Percentiles rank a stretch among this genome's conserved stretches.
Evolutionary conservation across 257 asterid species (phyloP).

Genomic region (Mentha longifolia): DNA sequence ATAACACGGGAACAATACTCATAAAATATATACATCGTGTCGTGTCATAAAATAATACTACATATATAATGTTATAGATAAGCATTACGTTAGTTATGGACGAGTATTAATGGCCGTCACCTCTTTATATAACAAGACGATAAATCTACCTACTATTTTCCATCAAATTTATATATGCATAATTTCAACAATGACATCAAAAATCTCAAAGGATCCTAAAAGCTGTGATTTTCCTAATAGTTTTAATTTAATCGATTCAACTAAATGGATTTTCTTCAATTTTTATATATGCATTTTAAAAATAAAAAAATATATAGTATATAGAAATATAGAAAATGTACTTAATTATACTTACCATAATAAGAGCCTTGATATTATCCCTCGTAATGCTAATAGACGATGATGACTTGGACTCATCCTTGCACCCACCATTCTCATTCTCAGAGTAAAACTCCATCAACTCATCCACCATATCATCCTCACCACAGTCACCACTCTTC

Average conservation of each 20-base stretch:
- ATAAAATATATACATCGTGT: neutral
- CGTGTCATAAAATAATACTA: no score
- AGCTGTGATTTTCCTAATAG: no score
- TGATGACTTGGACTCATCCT: conserved; percentile 8
- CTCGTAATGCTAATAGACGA: conserved; percentile 25
- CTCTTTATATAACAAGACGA: neutral
- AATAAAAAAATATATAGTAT: no score
- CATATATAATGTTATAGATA: neutral
- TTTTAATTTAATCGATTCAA: no score
- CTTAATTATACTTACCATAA: conserved; percentile 30
- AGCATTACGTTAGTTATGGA: neutral
- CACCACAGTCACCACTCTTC: neutral
- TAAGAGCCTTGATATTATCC: conserved; percentile 47
- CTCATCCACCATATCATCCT: conserved; percentile 76
- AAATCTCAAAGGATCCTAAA: no score
- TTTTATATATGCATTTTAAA: no score
- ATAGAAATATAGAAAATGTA: neutral
- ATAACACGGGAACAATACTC: no score
- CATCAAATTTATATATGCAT: no score
- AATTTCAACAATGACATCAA: no score
- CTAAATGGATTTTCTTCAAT: no score
- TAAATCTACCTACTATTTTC: neutral
- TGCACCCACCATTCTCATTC: conserved; percentile 17
- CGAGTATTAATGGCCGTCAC: neutral
- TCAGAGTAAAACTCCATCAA: conserved; percentile 59